Evolutionary conservation across 2,329 filamentous ascomycete genomes (phyloP).

Genomic region (Ceratocystis lukuohia): DNA sequence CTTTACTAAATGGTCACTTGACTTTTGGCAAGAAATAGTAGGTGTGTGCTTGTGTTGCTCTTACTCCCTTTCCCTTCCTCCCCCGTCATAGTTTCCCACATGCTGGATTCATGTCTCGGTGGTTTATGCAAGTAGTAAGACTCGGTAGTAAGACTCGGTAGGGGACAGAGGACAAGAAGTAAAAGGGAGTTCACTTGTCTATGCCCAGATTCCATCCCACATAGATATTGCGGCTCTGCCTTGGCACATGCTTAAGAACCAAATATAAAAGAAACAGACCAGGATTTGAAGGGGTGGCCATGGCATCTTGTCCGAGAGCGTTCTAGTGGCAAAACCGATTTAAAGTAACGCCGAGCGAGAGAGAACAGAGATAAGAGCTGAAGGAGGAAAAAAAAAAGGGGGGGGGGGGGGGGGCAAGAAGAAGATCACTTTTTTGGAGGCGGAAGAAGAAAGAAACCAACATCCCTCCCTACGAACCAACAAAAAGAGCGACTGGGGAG

Average conservation of each 20-base stretch:
- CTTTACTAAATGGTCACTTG: too few species aligned
- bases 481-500: background rate
- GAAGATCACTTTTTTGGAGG: background rate
- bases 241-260: constrained; percentile 1
- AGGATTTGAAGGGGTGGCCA: background rate
- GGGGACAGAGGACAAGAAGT: background rate
- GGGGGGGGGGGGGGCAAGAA: background rate
- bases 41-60: too few species aligned
- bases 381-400: background rate
- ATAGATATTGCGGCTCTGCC: constrained; percentile 5
- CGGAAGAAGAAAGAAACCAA: background rate
- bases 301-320: background rate
- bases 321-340: background rate
- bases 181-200: background rate
- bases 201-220: background rate
- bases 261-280: background rate
- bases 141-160: background rate
- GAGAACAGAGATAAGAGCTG: constrained; percentile 4
- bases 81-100: too few species aligned
- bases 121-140: too few species aligned
- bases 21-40: too few species aligned
- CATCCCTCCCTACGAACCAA: background rate
- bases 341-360: constrained; percentile 4
- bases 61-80: too few species aligned
- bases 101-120: too few species aligned